Evolutionary conservation across 2,329 filamentous ascomycete species (phyloP), one percentile per base, ranked within the genome.

Genomic region (Akanthomyces lecanii): DNA sequence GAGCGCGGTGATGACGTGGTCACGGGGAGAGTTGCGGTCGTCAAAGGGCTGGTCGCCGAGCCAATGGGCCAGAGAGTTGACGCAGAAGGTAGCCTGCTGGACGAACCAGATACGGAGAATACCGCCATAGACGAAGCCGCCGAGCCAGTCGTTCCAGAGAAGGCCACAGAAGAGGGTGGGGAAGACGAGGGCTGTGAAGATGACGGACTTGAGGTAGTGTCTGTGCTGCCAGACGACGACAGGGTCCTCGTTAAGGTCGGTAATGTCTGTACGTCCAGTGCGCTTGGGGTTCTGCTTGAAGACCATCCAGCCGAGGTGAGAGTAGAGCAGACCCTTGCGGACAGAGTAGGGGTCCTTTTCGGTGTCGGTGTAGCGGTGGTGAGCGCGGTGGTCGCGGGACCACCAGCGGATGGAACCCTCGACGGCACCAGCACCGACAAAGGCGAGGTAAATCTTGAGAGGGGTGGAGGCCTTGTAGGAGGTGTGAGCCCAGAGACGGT

Each of bases 231-330:
- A 95, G 69, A 93, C 85, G 50, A 96, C 91, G 64, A 96, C 85
- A 56, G 89, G 82, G 72, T 95, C 91, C 75, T 94, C 90, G 79
- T 95, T 95, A 69, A 96, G 81, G 72, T 96, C 92, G 70, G 89
- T 89, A 72, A 96, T 95, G 70, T 96, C 91, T 76, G 90, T 93
- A 66, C 91, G 90, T 71, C 92, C 92, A 71, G 92, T 91, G 66
- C 89, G 85, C 84, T 94, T 94, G 67, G 91, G 90, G 81, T 96
- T 94, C 80, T 96, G 91, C 83, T 94, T 94, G 84, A 96, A 87
- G 72, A 96, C 78, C 90, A 96, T 95, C 91, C 91, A 96, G 71
- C 91, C 91, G 63, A 96, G 81, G 79, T 78, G 73, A 18, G 86
- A 92, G 84, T 93, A 94, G 69, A 92, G 78, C 56, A 95, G 83